These are phyloP conservation scores for Pleurotus eryngii DNA, from an alignment of 768 basidiomycete species.

Conservation along the genomic window DNA sequence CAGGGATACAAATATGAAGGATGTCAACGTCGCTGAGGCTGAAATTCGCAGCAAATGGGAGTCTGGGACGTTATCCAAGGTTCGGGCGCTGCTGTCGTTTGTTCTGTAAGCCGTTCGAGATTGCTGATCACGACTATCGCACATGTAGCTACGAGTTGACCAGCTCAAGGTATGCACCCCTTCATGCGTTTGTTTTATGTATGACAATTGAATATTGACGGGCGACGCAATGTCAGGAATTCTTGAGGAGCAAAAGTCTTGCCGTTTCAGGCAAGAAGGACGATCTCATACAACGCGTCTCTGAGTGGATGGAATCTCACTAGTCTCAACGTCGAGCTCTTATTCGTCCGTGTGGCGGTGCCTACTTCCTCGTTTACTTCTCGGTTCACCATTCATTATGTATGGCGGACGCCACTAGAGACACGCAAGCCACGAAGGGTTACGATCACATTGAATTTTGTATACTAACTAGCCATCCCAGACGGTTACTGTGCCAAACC, in stretches of 20 bases:
- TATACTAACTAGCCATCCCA: too few relatives aligned
- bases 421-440: too few relatives aligned
- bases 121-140: neutral
- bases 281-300: slow-evolving; percentile 64
- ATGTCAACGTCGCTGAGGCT: slow-evolving; percentile 62
- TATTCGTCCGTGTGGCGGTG: neutral
- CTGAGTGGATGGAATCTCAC: slow-evolving; percentile 55
- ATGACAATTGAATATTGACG: neutral
- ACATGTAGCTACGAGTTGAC: slow-evolving; percentile 64
- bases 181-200: slow-evolving; percentile 3
- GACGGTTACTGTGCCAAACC: too few relatives aligned
- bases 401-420: too few relatives aligned
- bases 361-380: neutral
- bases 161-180: slow-evolving; percentile 62
- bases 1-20: slow-evolving; percentile 32
- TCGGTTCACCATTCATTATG: neutral
- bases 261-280: slow-evolving; percentile 67
- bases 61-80: slow-evolving; percentile 61
- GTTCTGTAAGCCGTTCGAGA: neutral
- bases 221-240: slow-evolving; percentile 44
- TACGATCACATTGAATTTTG: too few relatives aligned
- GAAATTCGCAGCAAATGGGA: slow-evolving; percentile 71
- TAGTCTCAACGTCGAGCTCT: neutral
- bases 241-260: slow-evolving; percentile 64
- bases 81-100: slow-evolving; percentile 25